Conservation (phyloP, 306 rosid genomes). For the Coriaria nepalensis region DNA sequence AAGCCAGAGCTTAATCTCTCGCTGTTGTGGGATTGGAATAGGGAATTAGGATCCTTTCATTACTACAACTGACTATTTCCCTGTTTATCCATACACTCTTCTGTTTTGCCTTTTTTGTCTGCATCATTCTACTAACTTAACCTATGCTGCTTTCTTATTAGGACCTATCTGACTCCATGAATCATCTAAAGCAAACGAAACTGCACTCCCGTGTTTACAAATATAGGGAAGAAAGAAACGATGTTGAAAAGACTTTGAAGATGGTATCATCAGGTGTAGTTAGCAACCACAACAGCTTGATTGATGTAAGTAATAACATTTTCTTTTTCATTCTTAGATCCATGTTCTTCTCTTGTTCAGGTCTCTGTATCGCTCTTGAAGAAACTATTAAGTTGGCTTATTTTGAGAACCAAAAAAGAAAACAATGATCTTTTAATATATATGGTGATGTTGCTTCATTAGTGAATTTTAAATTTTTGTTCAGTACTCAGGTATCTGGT, state of each 20-base stretch:
- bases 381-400: background rate
- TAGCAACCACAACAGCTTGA: conserved; percentile 24
- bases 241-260: conserved; percentile 54
- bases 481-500: conserved; percentile 67
- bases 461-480: conserved; percentile 27
- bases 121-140: conserved; percentile 8
- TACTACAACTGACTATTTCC: background rate
- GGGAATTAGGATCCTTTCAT: too few relatives aligned
- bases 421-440: background rate
- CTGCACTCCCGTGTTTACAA: conserved; percentile 30
- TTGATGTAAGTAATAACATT: conserved; percentile 40
- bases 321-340: background rate
- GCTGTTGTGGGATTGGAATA: too few relatives aligned
- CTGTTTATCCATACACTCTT: background rate
- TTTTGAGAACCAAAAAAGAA: background rate
- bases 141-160: conserved; percentile 21
- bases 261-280: conserved; percentile 35
- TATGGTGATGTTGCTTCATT: conserved; percentile 5
- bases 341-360: too few relatives aligned
- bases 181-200: conserved; percentile 26
- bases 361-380: conserved; percentile 12
- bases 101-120: background rate
- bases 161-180: conserved; percentile 38
- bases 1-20: too few relatives aligned
- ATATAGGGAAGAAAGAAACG: conserved; percentile 37